Evolutionary conservation across 305 asterid genomes (phyloP).

Genomic region (Fraxinus platypoda): DNA sequence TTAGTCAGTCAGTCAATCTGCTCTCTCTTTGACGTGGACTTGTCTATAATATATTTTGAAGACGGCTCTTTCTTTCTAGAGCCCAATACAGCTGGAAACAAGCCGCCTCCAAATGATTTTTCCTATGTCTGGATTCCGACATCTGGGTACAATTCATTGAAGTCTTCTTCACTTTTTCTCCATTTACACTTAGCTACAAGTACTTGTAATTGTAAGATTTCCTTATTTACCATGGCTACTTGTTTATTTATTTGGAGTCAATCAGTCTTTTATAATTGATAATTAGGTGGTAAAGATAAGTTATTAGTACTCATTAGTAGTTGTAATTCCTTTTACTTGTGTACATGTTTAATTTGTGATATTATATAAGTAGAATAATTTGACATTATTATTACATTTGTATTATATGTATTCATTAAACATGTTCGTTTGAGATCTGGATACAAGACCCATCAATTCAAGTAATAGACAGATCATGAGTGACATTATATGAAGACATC

Average conservation of each 20-base stretch:
- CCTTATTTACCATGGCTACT: background rate
- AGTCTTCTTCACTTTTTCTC: background rate
- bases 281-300: background rate
- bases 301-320: background rate
- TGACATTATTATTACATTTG: background rate
- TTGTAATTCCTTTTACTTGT: background rate
- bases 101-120: background rate
- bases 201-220: background rate
- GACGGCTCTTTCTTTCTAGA: background rate
- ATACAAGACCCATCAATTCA: background rate
- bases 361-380: too few relatives aligned
- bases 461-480: background rate
- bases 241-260: too few relatives aligned
- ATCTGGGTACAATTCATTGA: background rate
- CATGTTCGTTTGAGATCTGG: background rate
- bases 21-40: background rate
- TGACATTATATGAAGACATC: too few relatives aligned
- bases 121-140: background rate
- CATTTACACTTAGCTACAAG: background rate
- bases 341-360: background rate
- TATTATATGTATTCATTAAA: background rate
- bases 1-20: background rate
- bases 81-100: background rate
- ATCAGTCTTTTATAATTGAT: too few relatives aligned
- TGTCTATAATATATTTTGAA: background rate